A percentile compares a stretch with the other conserved stretches of the same genome.
Evolutionary conservation across 2,329 filamentous ascomycete genomes (phyloP).

Genomic region (Penicillium sp.): DNA sequence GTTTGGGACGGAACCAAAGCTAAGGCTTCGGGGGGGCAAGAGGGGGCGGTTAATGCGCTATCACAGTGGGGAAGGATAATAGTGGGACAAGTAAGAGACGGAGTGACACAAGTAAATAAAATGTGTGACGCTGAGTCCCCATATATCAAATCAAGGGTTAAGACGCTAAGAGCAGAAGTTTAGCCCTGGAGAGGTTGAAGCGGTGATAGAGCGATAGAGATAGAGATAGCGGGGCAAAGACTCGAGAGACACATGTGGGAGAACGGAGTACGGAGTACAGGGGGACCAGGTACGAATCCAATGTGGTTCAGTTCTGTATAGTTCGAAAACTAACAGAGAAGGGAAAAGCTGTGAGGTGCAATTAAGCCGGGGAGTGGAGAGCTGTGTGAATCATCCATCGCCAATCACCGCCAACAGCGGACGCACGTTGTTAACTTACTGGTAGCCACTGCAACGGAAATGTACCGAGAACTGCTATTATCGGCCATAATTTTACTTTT

Average conservation of each 20-base stretch:
- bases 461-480: not conserved
- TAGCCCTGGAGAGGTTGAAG: not conserved
- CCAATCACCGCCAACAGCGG: conserved; percentile 17
- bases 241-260: not conserved
- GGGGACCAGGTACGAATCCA: conserved; percentile 3
- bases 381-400: conserved; percentile 9
- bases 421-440: conserved; percentile 17
- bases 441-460: not conserved
- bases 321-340: conserved; percentile 1
- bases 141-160: not conserved
- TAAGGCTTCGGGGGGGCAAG: conserved; percentile 9
- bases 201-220: not conserved
- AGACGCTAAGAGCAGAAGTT: not conserved
- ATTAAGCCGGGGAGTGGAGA: conserved; percentile 15
- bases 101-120: conserved; percentile 13
- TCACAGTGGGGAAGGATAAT: conserved; percentile 14
- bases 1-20: not conserved
- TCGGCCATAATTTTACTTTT: not conserved
- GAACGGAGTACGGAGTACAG: not conserved
- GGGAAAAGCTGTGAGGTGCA: conserved; percentile 9
- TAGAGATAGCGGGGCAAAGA: not conserved
- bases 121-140: conserved; percentile 5
- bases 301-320: not conserved
- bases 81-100: conserved; percentile 14
- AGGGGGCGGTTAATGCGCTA: conserved; percentile 11